Conservation (phyloP, 2,329 filamentous ascomycete genomes). For the Zymoseptoria ardabiliae region DNA sequence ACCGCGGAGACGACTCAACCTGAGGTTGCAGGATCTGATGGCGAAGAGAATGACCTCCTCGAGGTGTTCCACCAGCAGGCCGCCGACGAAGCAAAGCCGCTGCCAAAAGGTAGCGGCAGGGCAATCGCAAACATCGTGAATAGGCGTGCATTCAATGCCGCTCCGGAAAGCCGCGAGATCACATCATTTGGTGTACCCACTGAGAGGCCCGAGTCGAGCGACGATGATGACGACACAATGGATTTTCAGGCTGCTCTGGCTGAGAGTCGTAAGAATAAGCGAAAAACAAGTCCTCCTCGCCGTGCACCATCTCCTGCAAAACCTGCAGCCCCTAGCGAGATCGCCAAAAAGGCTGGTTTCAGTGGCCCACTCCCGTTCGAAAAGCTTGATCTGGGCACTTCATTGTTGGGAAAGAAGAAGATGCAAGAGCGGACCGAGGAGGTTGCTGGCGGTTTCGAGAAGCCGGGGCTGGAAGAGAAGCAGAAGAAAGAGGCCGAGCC, state of each 20-base stretch:
- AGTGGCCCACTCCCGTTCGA: conserved; percentile 85
- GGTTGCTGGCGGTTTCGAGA: conserved; percentile 59
- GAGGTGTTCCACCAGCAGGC: conserved; percentile 41
- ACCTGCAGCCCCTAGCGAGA: conserved; percentile 17
- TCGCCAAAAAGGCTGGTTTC: conserved; percentile 52
- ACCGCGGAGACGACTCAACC: conserved; percentile 21
- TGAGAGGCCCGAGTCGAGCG: conserved; percentile 36
- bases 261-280: conserved; percentile 51
- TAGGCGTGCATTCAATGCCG: conserved; percentile 58
- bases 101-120: conserved; percentile 41
- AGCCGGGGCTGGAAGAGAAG: conserved; percentile 33
- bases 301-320: conserved; percentile 27
- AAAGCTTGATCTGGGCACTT: conserved; percentile 63
- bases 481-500: conserved; percentile 47
- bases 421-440: conserved; percentile 47
- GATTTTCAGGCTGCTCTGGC: conserved; percentile 71
- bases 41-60: conserved; percentile 34
- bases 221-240: conserved; percentile 64
- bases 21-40: conserved; percentile 1
- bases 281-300: conserved; percentile 19
- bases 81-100: conserved; percentile 36
- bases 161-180: conserved; percentile 38
- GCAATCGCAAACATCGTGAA: conserved; percentile 70
- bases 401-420: conserved; percentile 46
- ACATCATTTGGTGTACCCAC: conserved; percentile 27